Evolutionary conservation across 2,329 filamentous ascomycete species (phyloP).

Genomic region (Xylaria sp.): DNA sequence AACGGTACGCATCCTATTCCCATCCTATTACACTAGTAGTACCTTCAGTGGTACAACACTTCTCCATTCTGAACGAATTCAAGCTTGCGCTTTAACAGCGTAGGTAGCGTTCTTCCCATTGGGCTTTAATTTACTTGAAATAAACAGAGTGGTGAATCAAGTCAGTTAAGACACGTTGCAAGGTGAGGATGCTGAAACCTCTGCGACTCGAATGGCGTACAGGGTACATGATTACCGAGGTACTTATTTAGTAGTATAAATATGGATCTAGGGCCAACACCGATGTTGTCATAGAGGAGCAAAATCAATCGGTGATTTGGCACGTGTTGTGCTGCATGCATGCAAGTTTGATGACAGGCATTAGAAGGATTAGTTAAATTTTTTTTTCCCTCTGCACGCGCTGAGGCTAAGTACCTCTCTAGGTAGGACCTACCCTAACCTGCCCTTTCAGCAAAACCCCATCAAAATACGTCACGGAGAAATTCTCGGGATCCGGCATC

Average conservation of each 20-base stretch:
- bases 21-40: background rate
- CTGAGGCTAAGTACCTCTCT: conserved; percentile 20
- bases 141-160: background rate
- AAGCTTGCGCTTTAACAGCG: background rate
- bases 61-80: background rate
- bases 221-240: background rate
- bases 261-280: conserved; percentile 23
- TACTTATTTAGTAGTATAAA: background rate
- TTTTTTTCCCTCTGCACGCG: conserved; percentile 2
- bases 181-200: background rate
- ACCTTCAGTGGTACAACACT: background rate
- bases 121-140: background rate
- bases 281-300: conserved; percentile 35
- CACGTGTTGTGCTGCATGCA: conserved; percentile 38
- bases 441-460: conserved; percentile 3
- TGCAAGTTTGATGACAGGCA: conserved; percentile 36
- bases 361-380: conserved; percentile 13
- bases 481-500: conserved; percentile 35
- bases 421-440: no score
- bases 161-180: background rate
- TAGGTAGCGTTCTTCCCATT: background rate
- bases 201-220: conserved; percentile 11
- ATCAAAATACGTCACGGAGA: conserved; percentile 15
- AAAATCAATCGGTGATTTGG: conserved; percentile 31
- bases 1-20: background rate